A percentile compares a stretch with the other conserved stretches of the same genome.
Conservation (phyloP, 1,284 basidiomycete species). For the Trichosporon sp. region DNA sequence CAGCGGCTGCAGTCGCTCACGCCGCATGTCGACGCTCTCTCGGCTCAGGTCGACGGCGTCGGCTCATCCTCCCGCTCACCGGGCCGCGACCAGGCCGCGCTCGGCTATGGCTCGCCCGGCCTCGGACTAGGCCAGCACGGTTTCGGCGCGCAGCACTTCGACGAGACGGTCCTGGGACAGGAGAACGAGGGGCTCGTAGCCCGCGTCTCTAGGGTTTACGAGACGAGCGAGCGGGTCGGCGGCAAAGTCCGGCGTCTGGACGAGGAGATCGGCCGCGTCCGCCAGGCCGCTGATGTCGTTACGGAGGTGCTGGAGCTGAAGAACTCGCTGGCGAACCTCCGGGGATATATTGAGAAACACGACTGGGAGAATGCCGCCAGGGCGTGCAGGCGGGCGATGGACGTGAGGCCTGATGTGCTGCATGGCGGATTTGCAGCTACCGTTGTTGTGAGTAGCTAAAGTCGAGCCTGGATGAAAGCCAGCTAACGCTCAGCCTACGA, state of each 20-base stretch:
- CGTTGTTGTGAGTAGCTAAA: constrained; percentile 62
- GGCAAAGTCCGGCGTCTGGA: constrained; percentile 80
- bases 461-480: neutral
- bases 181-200: constrained; percentile 39
- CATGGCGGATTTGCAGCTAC: constrained; percentile 78
- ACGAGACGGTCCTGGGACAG: constrained; percentile 16
- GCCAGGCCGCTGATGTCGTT: constrained; percentile 76
- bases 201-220: constrained; percentile 45
- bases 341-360: constrained; percentile 68
- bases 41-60: constrained; percentile 55
- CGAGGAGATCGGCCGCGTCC: constrained; percentile 81
- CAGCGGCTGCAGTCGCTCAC: constrained; percentile 59
- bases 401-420: constrained; percentile 68
- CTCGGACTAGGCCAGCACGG: constrained; percentile 34
- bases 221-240: constrained; percentile 83
- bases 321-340: constrained; percentile 72
- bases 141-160: neutral
- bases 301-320: constrained; percentile 84
- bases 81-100: too few species aligned
- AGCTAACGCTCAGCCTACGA: constrained; percentile 63
- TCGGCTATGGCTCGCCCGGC: constrained; percentile 12
- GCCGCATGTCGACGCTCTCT: constrained; percentile 60
- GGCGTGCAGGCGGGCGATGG: constrained; percentile 84
- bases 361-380: constrained; percentile 95
- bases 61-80: constrained; percentile 1